Conservation (phyloP, 2,329 filamentous ascomycete species). For the Aspergillus piperis region DNA sequence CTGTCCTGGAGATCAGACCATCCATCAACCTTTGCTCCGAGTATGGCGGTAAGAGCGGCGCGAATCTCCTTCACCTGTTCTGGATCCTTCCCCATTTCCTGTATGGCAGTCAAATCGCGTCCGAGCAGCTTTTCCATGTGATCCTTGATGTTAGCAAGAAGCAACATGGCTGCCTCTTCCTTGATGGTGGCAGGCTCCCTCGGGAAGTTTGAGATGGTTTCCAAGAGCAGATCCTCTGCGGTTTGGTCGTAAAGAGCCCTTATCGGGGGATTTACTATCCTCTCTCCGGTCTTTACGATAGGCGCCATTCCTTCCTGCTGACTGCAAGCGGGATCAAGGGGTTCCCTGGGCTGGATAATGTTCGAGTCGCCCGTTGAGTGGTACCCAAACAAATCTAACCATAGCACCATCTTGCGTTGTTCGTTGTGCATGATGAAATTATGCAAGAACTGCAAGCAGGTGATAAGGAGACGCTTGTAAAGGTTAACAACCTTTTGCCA, state of each 20-base stretch:
- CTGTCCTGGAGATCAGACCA: constrained; percentile 46
- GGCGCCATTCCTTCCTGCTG: constrained; percentile 43
- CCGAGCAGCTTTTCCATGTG: constrained; percentile 51
- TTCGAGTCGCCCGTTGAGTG: constrained; percentile 50
- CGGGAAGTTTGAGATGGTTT: constrained; percentile 48
- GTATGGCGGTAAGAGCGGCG: constrained; percentile 45
- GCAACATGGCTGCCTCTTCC: constrained; percentile 49
- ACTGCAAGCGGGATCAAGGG: constrained; percentile 40
- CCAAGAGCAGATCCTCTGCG: constrained; percentile 45
- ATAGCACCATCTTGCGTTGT: constrained; percentile 64
- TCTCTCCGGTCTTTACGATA: constrained; percentile 45
- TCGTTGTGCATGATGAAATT: constrained; percentile 68
- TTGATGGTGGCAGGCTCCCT: constrained; percentile 47
- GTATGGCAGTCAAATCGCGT: constrained; percentile 45
- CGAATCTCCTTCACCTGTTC: constrained; percentile 49
- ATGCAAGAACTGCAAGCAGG: constrained; percentile 66
- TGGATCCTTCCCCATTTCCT: constrained; percentile 49
- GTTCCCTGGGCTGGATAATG: constrained; percentile 46
- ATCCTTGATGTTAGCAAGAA: constrained; percentile 51
- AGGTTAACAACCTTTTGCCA: constrained; percentile 67
- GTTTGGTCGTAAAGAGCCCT: constrained; percentile 47
- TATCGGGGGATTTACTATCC: constrained; percentile 45
- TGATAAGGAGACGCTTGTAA: constrained; percentile 66
- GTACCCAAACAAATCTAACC: constrained; percentile 66
- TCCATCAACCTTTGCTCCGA: constrained; percentile 48